Evolutionary conservation across 2,329 filamentous ascomycete species (phyloP), one percentile per base, ranked within the genome.

Genomic region (Ophiostoma ulmi): DNA sequence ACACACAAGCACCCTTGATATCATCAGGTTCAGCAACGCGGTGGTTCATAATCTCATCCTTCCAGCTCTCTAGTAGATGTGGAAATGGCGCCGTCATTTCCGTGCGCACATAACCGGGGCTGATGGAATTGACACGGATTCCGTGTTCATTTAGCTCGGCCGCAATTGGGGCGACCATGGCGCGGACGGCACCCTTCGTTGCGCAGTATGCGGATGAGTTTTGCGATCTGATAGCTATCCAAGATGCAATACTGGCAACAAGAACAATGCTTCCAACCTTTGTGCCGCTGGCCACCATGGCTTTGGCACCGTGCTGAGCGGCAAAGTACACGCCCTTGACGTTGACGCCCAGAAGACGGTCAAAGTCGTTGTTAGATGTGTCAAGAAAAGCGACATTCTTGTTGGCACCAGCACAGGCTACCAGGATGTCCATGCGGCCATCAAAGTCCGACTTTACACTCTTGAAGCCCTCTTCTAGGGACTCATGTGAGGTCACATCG

Each of bases 61-160:
- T 86, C 90, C 91, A 93, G 70, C 86, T 84, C 68, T 80, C 78
- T 70, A 77, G 78, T 52, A 84, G 79, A 48, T 89, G 88, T 0
- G 91, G 90, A 26, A 87, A 89, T 74, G 91, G 84, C 73, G 88
- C 83, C 0, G 92, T 90, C 91, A 93, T 93, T 1, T 88, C 86
- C 1, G 88, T 90, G 6, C 88, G 80, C 72, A 91, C 90, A 74
- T 90, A 88, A 0, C 90, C 89, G 0, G 90, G 89, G 64, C 86
- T 89, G 84, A 74, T 66, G 38, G 87, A 90, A 78, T 91, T 91
- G 70, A 91, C 86, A 0, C 89, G 82, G 72, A 91, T 90, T 5
- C 86, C 86, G 0, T 75, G 22, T 82, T 80, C 48, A 86, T 87
- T 87, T 86, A 91, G 55, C 78, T 90, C 88, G 70, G 85, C 82